Base-by-base conservation (phyloP, 1,139 yeast genomes). In the Diutina rugosa region DNA sequence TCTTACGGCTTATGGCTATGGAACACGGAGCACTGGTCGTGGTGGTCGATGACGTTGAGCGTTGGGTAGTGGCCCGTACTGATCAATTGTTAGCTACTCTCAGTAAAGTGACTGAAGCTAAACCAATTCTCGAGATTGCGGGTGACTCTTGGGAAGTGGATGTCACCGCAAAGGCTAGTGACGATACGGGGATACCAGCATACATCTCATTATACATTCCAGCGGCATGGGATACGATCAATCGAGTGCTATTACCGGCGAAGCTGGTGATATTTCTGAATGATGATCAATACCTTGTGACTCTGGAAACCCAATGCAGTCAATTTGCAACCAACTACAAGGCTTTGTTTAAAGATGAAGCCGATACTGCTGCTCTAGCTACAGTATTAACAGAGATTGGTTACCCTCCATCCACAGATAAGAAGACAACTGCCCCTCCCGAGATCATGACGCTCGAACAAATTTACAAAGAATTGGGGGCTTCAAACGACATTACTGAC, bases 231-330 rank as follows among this genome's bases (percentile, higher is more conserved):
- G 53, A 49, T 12, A 32, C 53, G 8, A n/a, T 9, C 8, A 30
- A 49, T 16, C 32, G 32, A 28, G 28, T 49, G 29, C 5, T 32
- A 8, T 32, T 49, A 18, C 35, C 32, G 12, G 53, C 53, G 41
- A 49, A 49, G 14, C 53, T 49, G 53, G 53, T 18, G 29, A 30
- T 49, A 16, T 49, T 16, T 38, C 53, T 49, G 53, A 35, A 35
- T 35, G 14, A 35, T 35, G 41, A 35, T 10, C n/a, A 35, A 35
- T 35, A 10, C 41, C 41, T 35, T 14, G 12, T 35, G n/a, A 35
- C 41, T 12, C 41, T 35, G 41, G 41, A 35, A 35, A 10, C 14
- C n/a, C n/a, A 10, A 9, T 35, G 41, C 14, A 12, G 14, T 10
- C 41, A 35, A 12, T 35, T 35, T 10, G 3, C 14, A 12, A 3